Evolutionary conservation across 2,329 filamentous ascomycete species (phyloP).

Genomic region (Capronia epimyces): DNA sequence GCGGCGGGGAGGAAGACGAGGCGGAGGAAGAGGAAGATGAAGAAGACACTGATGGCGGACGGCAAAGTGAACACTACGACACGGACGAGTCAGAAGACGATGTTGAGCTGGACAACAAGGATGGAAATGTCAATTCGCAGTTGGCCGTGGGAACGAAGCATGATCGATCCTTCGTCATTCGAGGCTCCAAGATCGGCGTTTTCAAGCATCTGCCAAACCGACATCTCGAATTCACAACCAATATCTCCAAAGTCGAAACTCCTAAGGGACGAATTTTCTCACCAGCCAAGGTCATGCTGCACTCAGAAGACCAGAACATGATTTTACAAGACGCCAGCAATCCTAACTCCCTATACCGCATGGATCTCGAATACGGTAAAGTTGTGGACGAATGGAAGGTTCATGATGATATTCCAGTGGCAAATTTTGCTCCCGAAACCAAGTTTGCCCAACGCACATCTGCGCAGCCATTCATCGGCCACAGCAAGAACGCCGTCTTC

Average conservation of each 20-base stretch:
- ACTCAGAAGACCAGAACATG: slow-evolving; percentile 83
- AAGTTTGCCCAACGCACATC: slow-evolving; percentile 98
- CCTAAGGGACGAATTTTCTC: slow-evolving; percentile 81
- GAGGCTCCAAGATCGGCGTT: slow-evolving; percentile 95
- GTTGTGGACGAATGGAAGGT: slow-evolving; percentile 98
- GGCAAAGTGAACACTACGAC: slow-evolving; percentile 68
- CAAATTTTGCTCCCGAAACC: slow-evolving; percentile 86
- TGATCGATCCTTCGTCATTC: slow-evolving; percentile 92
- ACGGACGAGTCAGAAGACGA: slow-evolving; percentile 76
- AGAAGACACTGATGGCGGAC: slow-evolving; percentile 58
- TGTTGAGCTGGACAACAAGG: slow-evolving; percentile 59
- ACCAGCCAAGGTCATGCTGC: slow-evolving; percentile 94
- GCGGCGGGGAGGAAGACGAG: slow-evolving; percentile 54
- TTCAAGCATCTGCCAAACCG: slow-evolving; percentile 96
- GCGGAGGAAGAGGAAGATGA: slow-evolving; percentile 56
- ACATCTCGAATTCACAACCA: slow-evolving; percentile 90
- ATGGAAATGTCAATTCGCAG: slow-evolving; percentile 85
- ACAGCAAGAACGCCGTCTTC: slow-evolving; percentile 88
- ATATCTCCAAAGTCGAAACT: slow-evolving; percentile 91
- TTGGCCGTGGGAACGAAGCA: slow-evolving; percentile 96
- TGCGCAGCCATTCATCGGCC: slow-evolving; percentile 89
- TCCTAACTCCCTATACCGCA: slow-evolving; percentile 86
- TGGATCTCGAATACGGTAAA: slow-evolving; percentile 97
- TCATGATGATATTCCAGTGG: slow-evolving; percentile 89
- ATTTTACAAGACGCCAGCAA: slow-evolving; percentile 77